Conservation (phyloP, 495 filamentous ascomycete genomes). For the Xylaria scruposa region DNA sequence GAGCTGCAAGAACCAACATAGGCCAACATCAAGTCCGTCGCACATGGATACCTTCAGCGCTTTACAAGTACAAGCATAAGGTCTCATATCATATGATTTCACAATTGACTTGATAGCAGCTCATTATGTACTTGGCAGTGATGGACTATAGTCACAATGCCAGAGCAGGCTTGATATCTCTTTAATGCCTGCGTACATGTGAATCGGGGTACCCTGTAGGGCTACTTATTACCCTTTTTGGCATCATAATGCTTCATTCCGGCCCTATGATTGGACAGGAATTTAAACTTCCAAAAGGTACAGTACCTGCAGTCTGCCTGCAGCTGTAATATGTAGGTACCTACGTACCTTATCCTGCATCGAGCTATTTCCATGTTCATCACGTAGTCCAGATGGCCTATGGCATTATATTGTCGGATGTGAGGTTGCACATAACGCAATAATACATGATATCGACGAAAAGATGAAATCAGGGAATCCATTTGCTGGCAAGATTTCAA, state of each 20-base stretch:
- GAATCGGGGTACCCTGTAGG: not conserved
- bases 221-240: slow-evolving; percentile 16
- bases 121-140: not conserved
- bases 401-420: not conserved
- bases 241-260: not conserved
- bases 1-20: not conserved
- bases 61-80: not conserved
- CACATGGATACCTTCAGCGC: not conserved
- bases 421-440: slow-evolving; percentile 12
- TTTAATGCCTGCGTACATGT: not conserved
- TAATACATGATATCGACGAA: not conserved
- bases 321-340: not conserved
- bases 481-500: not conserved
- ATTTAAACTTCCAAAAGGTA: not conserved
- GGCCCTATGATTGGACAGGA: slow-evolving; percentile 6
- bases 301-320: not conserved
- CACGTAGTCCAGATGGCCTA: not conserved
- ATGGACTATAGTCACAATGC: not conserved
- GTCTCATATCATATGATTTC: slow-evolving; percentile 11
- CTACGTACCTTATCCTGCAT: not conserved
- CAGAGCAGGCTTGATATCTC: not conserved
- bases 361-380: not conserved
- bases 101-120: not conserved
- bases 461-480: not conserved
- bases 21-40: not conserved